A percentile compares a stretch with the other conserved stretches of the same genome.
phyloP scores from a whole-genome alignment of 805 yeast species.

The Clavispora phyllophila region DNA sequence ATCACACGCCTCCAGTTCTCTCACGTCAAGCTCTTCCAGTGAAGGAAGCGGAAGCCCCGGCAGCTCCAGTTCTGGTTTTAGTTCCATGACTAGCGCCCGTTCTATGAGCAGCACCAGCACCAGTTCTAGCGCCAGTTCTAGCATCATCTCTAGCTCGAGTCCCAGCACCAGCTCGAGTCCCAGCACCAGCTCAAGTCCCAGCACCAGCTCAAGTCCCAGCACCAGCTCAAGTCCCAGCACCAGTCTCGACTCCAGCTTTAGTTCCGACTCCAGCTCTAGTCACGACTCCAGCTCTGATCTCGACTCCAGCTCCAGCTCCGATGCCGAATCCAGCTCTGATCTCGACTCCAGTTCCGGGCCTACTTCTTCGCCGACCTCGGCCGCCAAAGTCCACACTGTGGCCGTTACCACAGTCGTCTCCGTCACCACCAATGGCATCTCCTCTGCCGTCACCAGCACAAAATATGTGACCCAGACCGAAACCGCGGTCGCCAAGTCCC shows the following conservation, averaged over 20 bases:
- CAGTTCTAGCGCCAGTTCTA: slow-evolving; percentile 14
- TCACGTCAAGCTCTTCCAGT: too few relatives aligned
- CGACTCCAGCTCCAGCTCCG: slow-evolving; percentile 8
- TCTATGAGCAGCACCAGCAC: slow-evolving; percentile 7
- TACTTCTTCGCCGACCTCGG: slow-evolving; percentile 16
- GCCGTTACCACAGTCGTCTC: slow-evolving; percentile 25
- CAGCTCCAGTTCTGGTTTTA: too few relatives aligned
- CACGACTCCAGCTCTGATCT: slow-evolving; percentile 4
- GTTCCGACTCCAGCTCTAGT: slow-evolving; percentile 14
- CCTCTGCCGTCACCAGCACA: slow-evolving; percentile 18
- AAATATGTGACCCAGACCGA: slow-evolving; percentile 19
- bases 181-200: slow-evolving; percentile 7
- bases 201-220: slow-evolving; percentile 2
- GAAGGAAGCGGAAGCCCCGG: too few relatives aligned
- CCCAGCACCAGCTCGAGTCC: slow-evolving; percentile 7
- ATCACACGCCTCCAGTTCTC: too few relatives aligned
- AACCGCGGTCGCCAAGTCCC: slow-evolving; percentile 1
- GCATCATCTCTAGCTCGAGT: slow-evolving; percentile 14
- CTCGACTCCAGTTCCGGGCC: slow-evolving; percentile 13
- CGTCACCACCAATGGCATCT: slow-evolving; percentile 28
- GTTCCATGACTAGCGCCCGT: not conserved
- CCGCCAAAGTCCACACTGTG: slow-evolving; percentile 3
- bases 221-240: slow-evolving; percentile 6
- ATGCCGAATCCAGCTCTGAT: slow-evolving; percentile 5
- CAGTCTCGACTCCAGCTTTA: slow-evolving; percentile 13